phyloP scores from a whole-genome alignment of 1,284 basidiomycete genomes.

The Anthracocystis panici-leucophaei region DNA sequence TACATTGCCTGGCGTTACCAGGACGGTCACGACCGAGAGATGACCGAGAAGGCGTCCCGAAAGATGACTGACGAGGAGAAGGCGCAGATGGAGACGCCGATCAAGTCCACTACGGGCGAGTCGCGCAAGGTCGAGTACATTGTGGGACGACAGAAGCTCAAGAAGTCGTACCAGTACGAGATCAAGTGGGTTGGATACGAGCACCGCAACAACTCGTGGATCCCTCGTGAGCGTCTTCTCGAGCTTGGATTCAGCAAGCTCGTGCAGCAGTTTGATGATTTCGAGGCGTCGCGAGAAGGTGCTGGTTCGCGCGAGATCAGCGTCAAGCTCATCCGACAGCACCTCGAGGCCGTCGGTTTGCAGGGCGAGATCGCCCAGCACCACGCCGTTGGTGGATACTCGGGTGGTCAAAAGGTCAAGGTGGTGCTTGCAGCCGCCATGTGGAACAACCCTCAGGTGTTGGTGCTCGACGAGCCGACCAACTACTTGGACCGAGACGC shows the following conservation, averaged over 20 bases:
- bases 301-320: constrained; percentile 77
- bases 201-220: constrained; percentile 93
- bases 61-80: constrained; percentile 89
- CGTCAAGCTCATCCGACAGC: constrained; percentile 68
- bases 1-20: constrained; percentile 93
- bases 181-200: constrained; percentile 96
- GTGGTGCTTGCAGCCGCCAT: constrained; percentile 72
- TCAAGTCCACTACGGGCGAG: constrained; percentile 91
- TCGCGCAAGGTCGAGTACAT: constrained; percentile 88
- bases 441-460: constrained; percentile 69
- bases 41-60: constrained; percentile 89
- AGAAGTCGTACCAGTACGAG: constrained; percentile 92
- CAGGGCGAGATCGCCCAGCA: constrained; percentile 75
- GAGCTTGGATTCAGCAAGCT: constrained; percentile 91
- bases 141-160: constrained; percentile 97
- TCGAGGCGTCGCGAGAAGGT: constrained; percentile 83
- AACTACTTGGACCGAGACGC: constrained; percentile 81
- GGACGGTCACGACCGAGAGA: constrained; percentile 96
- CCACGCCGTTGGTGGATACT: constrained; percentile 66
- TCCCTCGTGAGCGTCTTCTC: constrained; percentile 88
- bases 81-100: constrained; percentile 83
- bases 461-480: constrained; percentile 78
- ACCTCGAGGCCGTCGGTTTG: constrained; percentile 80
- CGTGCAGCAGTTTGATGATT: constrained; percentile 94
- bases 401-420: constrained; percentile 90